Base-by-base conservation (phyloP, 1,139 yeast genomes). In the Hyphopichia fennica region DNA sequence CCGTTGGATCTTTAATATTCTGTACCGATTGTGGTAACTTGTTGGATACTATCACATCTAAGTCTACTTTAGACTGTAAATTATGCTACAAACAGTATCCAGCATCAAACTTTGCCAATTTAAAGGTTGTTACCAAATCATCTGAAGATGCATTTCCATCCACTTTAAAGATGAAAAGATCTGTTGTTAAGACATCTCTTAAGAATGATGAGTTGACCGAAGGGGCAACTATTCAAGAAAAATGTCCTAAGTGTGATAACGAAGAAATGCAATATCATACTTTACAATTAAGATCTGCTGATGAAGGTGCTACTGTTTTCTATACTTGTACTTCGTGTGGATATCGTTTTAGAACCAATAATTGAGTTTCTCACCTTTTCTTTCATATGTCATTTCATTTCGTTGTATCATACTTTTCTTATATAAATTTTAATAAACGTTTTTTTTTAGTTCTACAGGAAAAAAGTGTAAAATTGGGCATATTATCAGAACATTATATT, bases 221-320 rank as follows among this genome's bases (percentile, higher is more conserved):
- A 48, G 98, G 97, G 50, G 98, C 98, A 32, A 86, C 95, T 18
- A 93, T 93, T 62, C 87, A 90, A 64, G 99, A 93, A 64, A 90
- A 87, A 60, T 93, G 99, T 75, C 98, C 98, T 18, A 84, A 90
- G 66, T 93, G 99, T 80, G 97, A 96, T 40, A 81, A 91, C 65
- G 97, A 93, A 58, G 97, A 93, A 67, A 95, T 95, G 99, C 93
- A 85, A 62, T 93, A 93, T 65, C 97, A 93, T 61, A 93, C 99
- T 9, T 74, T 93, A 56, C 99, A 93, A 67, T 78, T 93, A 54
- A 82, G 99, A 71, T 87, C 96, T 41, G 99, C 99, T 2, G 99
- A 93, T 77, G 99, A 93, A 77, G 99, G 99, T 75, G 95, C 95
- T 25, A 87, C 95, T 6, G 95, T 87, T 27, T 95, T 93, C 63